Conservation (phyloP, 1,139 yeast genomes). For the Yamadazyma oceani region DNA sequence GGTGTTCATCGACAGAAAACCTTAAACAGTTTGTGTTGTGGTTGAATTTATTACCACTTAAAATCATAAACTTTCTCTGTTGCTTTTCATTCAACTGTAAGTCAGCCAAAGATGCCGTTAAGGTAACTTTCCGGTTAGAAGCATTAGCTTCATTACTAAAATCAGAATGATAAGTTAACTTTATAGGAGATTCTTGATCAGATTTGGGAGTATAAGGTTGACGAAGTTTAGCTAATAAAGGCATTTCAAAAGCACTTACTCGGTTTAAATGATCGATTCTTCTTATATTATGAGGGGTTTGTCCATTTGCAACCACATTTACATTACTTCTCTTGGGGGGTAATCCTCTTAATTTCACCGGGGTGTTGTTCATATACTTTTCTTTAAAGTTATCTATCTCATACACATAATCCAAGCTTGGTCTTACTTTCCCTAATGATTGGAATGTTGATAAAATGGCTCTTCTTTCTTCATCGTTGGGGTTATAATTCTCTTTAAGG, state of each 20-base stretch:
- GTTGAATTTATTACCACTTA: conserved; percentile 80
- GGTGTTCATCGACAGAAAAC: conserved; percentile 61
- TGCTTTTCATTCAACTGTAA: conserved; percentile 54
- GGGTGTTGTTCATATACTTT: conserved; percentile 46
- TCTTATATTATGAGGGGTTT: conserved; percentile 38
- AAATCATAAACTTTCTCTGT: conserved; percentile 71
- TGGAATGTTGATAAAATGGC: conserved; percentile 46
- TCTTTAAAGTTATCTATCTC: conserved; percentile 49
- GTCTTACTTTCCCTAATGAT: conserved; percentile 31
- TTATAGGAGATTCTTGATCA: conserved; percentile 51
- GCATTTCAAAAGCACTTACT: conserved; percentile 89
- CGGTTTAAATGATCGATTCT: conserved; percentile 58
- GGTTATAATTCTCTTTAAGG: conserved; percentile 58
- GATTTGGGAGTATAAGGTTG: conserved; percentile 55
- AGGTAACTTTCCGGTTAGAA: conserved; percentile 67
- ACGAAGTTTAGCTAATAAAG: conserved; percentile 74
- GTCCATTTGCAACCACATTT: conserved; percentile 39
- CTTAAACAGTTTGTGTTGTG: conserved; percentile 56
- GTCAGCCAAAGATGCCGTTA: conserved; percentile 53
- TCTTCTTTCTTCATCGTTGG: conserved; percentile 48
- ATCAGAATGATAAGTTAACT: conserved; percentile 70
- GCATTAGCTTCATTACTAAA: conserved; percentile 70
- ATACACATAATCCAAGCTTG: conserved; percentile 44
- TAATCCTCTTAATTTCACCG: conserved; percentile 36
- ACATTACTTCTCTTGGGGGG: conserved; percentile 44